Evolutionary conservation across 2,329 filamentous ascomycete species (phyloP), one percentile per base, ranked within the genome.

Genomic region (Alternaria consortialis): DNA sequence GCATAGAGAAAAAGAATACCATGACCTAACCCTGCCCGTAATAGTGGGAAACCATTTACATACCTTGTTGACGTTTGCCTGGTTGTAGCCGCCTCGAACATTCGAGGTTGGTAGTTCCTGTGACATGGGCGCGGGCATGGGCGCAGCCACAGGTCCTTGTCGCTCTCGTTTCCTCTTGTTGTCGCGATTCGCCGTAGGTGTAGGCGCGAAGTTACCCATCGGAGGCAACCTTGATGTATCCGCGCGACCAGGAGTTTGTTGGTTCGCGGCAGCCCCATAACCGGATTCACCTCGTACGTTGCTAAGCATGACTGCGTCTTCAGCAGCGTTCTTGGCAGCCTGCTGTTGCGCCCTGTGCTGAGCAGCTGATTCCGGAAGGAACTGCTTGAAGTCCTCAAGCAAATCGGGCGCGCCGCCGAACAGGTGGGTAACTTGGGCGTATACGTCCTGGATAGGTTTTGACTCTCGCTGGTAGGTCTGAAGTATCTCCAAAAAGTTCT

Each of bases 381-480:
- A 99, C 75, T 99, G 95, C 79, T 99, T 99, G 77, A 99, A 99
- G 74, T 99, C 95, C 79, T 99, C 95, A 2, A 99, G 84, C 12
- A 99, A 87, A 80, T 99, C 95, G 5, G 94, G 94, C 0, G 96
- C 95, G 5, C 91, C 91, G 75, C 93, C 93, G 82, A 99, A 99
- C 1, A 99, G 84, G 32, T 91, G 91, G 0, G 96, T 99, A 25
- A 99, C 95, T 79, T 99, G 95, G 1, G 92, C 91, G 78, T 99
- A 99, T 3, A 99, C 95, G 79, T 99, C 95, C 77, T 97, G 94
- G 37, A 99, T 99, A 0, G 95, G 96, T 76, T 98, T 98, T 54
- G 95, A 97, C 78, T 99, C 95, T 58, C 95, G 88, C 79, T 99
- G 95, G 73, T 99, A 99, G 2, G 95, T 99, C 80, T 99, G 95